These are phyloP conservation scores for Schizochytrium sp. DNA, from an alignment of 108 stramenopile species.

Conservation along the genomic window DNA sequence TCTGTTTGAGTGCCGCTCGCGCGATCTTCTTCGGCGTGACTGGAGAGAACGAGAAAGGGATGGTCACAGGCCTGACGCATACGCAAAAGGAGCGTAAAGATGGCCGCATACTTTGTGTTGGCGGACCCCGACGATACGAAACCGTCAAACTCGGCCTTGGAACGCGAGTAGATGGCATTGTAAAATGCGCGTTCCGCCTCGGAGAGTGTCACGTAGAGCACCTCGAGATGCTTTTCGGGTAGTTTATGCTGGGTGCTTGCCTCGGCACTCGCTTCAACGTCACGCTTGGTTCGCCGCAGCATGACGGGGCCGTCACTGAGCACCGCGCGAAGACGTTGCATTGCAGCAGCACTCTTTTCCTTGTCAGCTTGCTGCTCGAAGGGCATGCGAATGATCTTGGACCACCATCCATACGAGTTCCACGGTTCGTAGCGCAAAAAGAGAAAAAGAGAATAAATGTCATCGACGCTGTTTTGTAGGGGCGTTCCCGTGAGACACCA, in stretches of 20 bases:
- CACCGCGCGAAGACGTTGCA: background rate
- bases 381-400: background rate
- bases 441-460: constrained; percentile 29
- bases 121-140: constrained; percentile 32
- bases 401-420: constrained; percentile 35
- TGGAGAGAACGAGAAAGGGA: constrained; percentile 32
- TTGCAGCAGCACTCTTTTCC: background rate
- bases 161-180: constrained; percentile 25
- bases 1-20: background rate
- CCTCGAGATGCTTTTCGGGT: constrained; percentile 27
- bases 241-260: constrained; percentile 29
- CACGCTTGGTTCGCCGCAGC: constrained; percentile 25
- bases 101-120: constrained; percentile 33
- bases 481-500: constrained; percentile 51
- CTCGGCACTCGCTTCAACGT: background rate
- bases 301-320: constrained; percentile 14
- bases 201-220: constrained; percentile 23
- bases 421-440: constrained; percentile 45
- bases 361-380: background rate
- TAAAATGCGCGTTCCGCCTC: constrained; percentile 35
- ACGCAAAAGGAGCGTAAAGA: constrained; percentile 33
- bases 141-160: constrained; percentile 28
- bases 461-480: constrained; percentile 40
- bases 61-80: constrained; percentile 44
- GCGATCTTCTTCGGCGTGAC: background rate